Percentiles rank a stretch among this genome's conserved stretches.
phyloP scores from a whole-genome alignment of 192 early-diverging fungal species.

The Spinellus fusiger region DNA sequence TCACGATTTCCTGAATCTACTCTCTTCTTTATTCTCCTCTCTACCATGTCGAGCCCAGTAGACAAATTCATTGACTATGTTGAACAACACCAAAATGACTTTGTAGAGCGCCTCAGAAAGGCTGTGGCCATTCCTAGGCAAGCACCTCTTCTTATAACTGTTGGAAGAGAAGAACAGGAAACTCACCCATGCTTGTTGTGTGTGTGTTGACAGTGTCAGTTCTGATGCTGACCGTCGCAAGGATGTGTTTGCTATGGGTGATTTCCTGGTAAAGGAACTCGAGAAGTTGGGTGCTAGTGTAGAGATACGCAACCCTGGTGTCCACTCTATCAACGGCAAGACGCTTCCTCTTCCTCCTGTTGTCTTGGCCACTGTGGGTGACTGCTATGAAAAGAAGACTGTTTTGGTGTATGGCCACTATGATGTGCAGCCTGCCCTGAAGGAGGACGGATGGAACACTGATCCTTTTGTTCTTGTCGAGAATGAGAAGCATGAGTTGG shows the following conservation, averaged over 20 bases:
- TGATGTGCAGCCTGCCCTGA: conserved; percentile 92
- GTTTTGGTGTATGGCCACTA: conserved; percentile 97
- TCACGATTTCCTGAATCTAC: not conserved
- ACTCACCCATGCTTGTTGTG: not conserved
- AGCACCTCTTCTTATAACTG: not conserved
- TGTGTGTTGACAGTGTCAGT: conserved; percentile 52
- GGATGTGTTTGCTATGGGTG: conserved; percentile 86
- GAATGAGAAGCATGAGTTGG: conserved; percentile 74
- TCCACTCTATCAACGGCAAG: conserved; percentile 76
- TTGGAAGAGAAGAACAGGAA: not conserved
- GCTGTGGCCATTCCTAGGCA: conserved; percentile 85
- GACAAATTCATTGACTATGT: conserved; percentile 70
- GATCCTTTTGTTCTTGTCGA: conserved; percentile 89
- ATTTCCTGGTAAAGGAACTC: conserved; percentile 76
- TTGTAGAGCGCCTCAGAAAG: conserved; percentile 81
- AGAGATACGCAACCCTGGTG: conserved; percentile 67
- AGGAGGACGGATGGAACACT: conserved; percentile 83
- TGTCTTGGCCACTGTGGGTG: conserved; percentile 87
- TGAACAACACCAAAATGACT: conserved; percentile 72
- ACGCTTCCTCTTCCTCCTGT: conserved; percentile 84
- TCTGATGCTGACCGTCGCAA: conserved; percentile 66
- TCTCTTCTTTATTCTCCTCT: conserved; percentile 8
- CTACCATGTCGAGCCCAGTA: conserved; percentile 24
- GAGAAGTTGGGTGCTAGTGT: conserved; percentile 63
- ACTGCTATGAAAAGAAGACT: conserved; percentile 89